Evolutionary conservation across 768 basidiomycete genomes (phyloP).

Genomic region (Paxillus involutus): DNA sequence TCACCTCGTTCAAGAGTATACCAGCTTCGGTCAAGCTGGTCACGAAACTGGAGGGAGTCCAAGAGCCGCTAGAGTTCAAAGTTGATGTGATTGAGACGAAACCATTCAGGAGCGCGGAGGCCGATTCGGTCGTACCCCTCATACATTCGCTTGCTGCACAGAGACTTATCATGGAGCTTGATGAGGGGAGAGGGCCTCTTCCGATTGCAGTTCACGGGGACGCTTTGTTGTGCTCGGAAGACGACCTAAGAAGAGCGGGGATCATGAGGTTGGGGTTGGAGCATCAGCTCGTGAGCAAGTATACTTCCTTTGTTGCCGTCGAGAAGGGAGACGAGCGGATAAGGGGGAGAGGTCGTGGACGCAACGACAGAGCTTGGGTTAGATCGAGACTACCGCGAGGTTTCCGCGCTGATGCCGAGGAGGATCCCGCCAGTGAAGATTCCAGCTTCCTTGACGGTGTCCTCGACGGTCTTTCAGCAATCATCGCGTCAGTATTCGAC

Average conservation of each 20-base stretch:
- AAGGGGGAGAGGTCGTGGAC: slow-evolving; percentile 6
- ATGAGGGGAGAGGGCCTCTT: slow-evolving; percentile 35
- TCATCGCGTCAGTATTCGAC: slow-evolving; percentile 16
- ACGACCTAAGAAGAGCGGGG: slow-evolving; percentile 40
- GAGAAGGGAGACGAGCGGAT: slow-evolving; percentile 32
- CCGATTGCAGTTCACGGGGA: slow-evolving; percentile 28
- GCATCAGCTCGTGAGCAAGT: slow-evolving; percentile 51
- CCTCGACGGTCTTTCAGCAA: slow-evolving; percentile 13
- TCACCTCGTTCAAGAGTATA: slow-evolving; percentile 19
- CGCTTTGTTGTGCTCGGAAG: slow-evolving; percentile 24
- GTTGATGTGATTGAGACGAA: slow-evolving; percentile 26
- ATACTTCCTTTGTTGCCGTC: slow-evolving; percentile 60
- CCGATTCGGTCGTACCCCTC: slow-evolving; percentile 26
- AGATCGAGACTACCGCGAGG: slow-evolving; percentile 15
- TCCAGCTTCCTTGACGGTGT: slow-evolving; percentile 19
- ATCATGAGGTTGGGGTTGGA: slow-evolving; percentile 49
- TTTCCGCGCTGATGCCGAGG: background rate
- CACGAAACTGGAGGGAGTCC: slow-evolving; percentile 26
- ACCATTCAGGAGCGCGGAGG: slow-evolving; percentile 19
- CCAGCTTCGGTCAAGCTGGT: slow-evolving; percentile 29
- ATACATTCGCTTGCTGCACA: slow-evolving; percentile 58
- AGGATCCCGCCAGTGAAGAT: background rate
- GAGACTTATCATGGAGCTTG: slow-evolving; percentile 52
- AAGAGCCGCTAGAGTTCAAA: slow-evolving; percentile 11
- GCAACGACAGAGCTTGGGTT: slow-evolving; percentile 6